Conservation (phyloP, 148 eudicot species). For the Diospyros lotus region DNA sequence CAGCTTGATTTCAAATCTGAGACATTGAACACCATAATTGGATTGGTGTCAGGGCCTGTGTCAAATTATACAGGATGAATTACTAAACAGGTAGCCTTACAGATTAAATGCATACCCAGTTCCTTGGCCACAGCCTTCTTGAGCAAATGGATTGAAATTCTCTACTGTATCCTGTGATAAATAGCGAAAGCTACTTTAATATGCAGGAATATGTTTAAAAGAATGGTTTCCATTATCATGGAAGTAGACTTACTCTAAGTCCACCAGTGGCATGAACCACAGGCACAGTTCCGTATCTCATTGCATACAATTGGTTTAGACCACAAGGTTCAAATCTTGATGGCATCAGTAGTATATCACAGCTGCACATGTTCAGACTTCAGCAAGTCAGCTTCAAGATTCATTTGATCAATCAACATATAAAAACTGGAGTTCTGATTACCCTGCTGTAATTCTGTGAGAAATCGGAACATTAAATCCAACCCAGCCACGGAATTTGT, state of each 20-base stretch:
- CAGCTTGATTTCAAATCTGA: background rate
- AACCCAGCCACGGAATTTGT: slow-evolving; percentile 93
- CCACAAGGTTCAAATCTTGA: slow-evolving; percentile 99
- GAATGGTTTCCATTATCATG: background rate
- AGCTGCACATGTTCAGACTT: slow-evolving; percentile 41
- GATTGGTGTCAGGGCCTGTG: background rate
- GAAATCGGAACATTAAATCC: slow-evolving; percentile 95
- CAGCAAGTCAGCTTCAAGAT: slow-evolving; percentile 5
- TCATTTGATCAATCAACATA: background rate
- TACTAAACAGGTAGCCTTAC: background rate
- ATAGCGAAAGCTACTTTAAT: background rate
- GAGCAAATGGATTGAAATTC: slow-evolving; percentile 77
- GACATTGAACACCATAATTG: background rate
- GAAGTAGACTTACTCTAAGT: slow-evolving; percentile 58
- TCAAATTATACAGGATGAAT: background rate
- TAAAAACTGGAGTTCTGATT: slow-evolving; percentile 16
- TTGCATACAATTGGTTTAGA: slow-evolving; percentile 90
- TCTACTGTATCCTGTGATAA: slow-evolving; percentile 78
- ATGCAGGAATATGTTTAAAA: background rate
- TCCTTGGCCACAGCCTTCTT: slow-evolving; percentile 71
- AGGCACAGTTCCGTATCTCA: slow-evolving; percentile 96
- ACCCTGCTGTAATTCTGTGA: slow-evolving; percentile 96
- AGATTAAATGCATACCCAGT: slow-evolving; percentile 66
- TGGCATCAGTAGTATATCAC: slow-evolving; percentile 95
- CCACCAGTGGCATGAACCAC: slow-evolving; percentile 95